Evolutionary conservation across 2,329 filamentous ascomycete genomes (phyloP).

Genomic region (Diaporthe aspalathi): DNA sequence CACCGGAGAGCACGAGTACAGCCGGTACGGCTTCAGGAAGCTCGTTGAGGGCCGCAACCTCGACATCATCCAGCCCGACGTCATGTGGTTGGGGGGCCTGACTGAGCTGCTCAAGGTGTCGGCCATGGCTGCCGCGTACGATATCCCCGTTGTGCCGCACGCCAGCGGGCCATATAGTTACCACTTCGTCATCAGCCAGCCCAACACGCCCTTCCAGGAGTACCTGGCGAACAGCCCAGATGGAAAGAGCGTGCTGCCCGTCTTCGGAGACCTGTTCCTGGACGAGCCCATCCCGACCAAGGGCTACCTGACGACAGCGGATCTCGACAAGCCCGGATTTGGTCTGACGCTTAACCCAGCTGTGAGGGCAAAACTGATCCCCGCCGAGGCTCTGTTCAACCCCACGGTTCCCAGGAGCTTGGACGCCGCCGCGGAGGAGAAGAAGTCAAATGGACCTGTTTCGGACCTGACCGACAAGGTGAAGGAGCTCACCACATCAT

Average conservation of each 20-base stretch:
- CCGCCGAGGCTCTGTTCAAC: constrained; percentile 78
- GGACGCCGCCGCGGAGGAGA: constrained; percentile 39
- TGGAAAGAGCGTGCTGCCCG: constrained; percentile 87
- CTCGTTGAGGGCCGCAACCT: constrained; percentile 91
- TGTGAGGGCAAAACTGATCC: constrained; percentile 76
- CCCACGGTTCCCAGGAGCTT: constrained; percentile 65
- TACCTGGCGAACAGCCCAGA: constrained; percentile 94
- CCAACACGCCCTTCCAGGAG: constrained; percentile 95
- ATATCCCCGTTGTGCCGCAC: constrained; percentile 95
- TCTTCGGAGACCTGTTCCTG: constrained; percentile 90
- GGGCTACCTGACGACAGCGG: constrained; percentile 82
- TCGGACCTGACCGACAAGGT: constrained; percentile 50
- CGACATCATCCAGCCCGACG: constrained; percentile 94
- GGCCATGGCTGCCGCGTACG: constrained; percentile 90
- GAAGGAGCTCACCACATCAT: constrained; percentile 47
- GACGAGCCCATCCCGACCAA: constrained; percentile 90
- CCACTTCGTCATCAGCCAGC: constrained; percentile 93
- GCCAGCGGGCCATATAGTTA: constrained; percentile 95
- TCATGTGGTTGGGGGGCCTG: constrained; percentile 96
- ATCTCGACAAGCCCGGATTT: constrained; percentile 90
- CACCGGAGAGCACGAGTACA: constrained; percentile 96
- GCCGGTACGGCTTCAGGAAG: constrained; percentile 93
- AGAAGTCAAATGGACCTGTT: constrained; percentile 44
- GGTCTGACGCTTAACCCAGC: constrained; percentile 87
- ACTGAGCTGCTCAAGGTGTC: constrained; percentile 92